Evolutionary conservation across 2,329 filamentous ascomycete species (phyloP).

Genomic region (Emmonsiellopsis sp.): DNA sequence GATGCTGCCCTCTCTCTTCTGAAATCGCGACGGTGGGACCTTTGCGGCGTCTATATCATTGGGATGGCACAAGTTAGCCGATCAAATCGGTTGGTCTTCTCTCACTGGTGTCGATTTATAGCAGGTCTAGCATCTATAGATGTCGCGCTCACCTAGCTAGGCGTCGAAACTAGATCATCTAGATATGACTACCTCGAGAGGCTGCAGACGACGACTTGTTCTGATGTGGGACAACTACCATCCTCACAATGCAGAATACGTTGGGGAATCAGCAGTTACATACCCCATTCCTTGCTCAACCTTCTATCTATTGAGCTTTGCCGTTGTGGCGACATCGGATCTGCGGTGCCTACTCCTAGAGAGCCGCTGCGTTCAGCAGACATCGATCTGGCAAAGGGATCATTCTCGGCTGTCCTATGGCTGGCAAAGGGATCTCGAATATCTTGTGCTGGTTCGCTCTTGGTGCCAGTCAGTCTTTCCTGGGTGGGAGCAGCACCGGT

Average conservation of each 20-base stretch:
- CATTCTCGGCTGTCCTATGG: background rate
- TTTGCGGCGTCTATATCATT: slow-evolving; percentile 49
- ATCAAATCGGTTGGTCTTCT: background rate
- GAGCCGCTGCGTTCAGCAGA: background rate
- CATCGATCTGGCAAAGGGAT: background rate
- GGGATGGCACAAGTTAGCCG: background rate
- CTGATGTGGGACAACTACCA: too few species aligned
- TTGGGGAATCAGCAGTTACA: background rate
- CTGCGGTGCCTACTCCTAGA: background rate
- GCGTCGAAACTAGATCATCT: background rate
- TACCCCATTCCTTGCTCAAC: slow-evolving; percentile 28
- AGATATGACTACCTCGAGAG: background rate
- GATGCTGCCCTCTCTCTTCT: slow-evolving; percentile 61
- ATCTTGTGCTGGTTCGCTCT: background rate
- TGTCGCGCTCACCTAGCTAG: background rate
- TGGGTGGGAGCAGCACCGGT: background rate
- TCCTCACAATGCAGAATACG: background rate
- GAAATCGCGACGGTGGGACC: slow-evolving; percentile 58
- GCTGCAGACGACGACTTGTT: too few species aligned
- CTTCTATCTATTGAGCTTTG: slow-evolving; percentile 20
- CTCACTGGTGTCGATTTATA: too few species aligned
- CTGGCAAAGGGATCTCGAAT: background rate
- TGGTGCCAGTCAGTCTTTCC: background rate
- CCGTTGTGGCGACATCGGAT: background rate
- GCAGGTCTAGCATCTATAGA: too few species aligned